Evolutionary conservation across 2,329 filamentous ascomycete genomes (phyloP), one percentile per base, ranked within the genome.

Genomic region (Aspergillus ibericus): DNA sequence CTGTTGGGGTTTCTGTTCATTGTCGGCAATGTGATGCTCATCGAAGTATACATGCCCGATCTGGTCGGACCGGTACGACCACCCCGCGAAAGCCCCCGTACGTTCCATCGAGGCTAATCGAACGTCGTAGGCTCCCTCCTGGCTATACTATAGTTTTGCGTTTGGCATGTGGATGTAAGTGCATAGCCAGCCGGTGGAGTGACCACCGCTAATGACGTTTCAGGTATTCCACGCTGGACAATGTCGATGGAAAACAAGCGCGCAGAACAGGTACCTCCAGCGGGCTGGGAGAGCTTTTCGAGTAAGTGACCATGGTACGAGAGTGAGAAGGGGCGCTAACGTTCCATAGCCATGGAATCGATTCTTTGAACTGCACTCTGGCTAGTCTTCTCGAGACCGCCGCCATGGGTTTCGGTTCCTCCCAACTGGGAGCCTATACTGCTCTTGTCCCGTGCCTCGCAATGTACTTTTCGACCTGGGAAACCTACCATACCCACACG

Each of bases 381-480:
- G 95, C 89, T 27, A 96, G 91, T 73, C 80, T 99, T 53, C 86
- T 96, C 62, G 92, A 97, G 77, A 93, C 91, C 5, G 93, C 91
- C 15, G 93, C 93, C 54, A 95, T 99, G 89, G 93, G 91, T 25
- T 84, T 96, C 53, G 95, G 95, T 40, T 86, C 90, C 4, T 91
- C 90, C 16, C 88, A 87, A 63, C 86, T 91, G 18, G 95, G 95
- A 65, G 89, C 95, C 58, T 96, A 96, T 74, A 98, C 95, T 1
- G 92, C 93, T 1, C 81, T 99, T 44, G 87, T 93, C 60, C 95
- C 95, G 1, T 96, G 92, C 68, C 80, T 99, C 46, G 91, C 95
- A 60, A 99, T 99, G 95, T 99, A 96, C 82, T 97, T 99, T 79
- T 97, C 93, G 3, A 99, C 95, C 1, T 99, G 95, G 95, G 95